A percentile compares a stretch with the other conserved stretches of the same genome.
Conservation (phyloP, 768 basidiomycete genomes). For the Suillus cothurnatus region DNA sequence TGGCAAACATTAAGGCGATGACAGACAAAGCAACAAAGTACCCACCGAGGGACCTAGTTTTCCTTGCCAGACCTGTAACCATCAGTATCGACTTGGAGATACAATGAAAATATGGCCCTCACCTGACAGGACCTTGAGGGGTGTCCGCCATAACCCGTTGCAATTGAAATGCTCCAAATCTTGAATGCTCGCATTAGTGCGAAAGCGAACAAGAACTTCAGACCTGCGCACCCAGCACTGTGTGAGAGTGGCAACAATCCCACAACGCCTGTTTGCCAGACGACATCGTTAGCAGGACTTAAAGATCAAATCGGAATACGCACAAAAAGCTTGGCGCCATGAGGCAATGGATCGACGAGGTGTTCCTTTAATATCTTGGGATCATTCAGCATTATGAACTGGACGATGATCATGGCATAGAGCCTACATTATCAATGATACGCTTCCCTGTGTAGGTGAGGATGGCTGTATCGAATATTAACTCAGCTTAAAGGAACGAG, state of each 20-base stretch:
- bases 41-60: background rate
- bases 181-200: slow-evolving; percentile 6
- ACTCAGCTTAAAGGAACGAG: background rate
- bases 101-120: no score
- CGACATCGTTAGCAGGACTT: background rate
- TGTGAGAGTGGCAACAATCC: slow-evolving; percentile 33
- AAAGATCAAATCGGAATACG: slow-evolving; percentile 9
- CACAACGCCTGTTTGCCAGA: slow-evolving; percentile 24
- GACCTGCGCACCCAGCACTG: slow-evolving; percentile 24
- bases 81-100: background rate
- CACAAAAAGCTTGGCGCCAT: slow-evolving; percentile 30
- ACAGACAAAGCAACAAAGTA: background rate
- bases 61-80: background rate
- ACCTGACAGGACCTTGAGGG: background rate
- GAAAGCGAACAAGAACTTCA: background rate
- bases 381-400: background rate
- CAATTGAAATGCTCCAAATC: slow-evolving; percentile 29
- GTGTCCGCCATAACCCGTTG: slow-evolving; percentile 19
- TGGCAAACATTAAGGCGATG: background rate
- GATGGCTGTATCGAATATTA: slow-evolving; percentile 14
- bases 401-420: slow-evolving; percentile 21
- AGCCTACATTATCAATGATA: slow-evolving; percentile 28
- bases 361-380: slow-evolving; percentile 24
- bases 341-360: slow-evolving; percentile 28
- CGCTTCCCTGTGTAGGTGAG: slow-evolving; percentile 14